phyloP scores from a whole-genome alignment of 2,329 filamentous ascomycete species.

The Stagonosporopsis tanaceti region DNA sequence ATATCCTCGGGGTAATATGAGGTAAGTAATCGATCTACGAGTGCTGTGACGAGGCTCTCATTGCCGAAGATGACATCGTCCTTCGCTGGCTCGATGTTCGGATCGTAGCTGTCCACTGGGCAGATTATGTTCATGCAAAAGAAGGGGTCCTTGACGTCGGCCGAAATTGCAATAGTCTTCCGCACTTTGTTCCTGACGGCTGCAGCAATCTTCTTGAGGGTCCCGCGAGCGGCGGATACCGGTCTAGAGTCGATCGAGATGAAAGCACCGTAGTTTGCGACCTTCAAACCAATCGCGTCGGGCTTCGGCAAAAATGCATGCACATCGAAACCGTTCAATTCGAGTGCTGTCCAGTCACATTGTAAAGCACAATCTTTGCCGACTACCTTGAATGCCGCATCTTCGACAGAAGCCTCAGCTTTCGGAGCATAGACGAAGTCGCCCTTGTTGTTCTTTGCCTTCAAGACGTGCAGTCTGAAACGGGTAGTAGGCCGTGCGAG shows the following conservation, averaged over 20 bases:
- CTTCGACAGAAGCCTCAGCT: constrained; percentile 58
- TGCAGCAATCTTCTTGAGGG: constrained; percentile 65
- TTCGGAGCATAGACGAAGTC: constrained; percentile 71
- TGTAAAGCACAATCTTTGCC: constrained; percentile 64
- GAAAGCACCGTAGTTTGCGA: constrained; percentile 59
- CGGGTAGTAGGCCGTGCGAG: constrained; percentile 70
- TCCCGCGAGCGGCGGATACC: constrained; percentile 63
- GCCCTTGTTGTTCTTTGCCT: constrained; percentile 58
- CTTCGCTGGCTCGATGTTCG: constrained; percentile 75
- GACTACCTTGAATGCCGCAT: constrained; percentile 69
- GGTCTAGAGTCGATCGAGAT: constrained; percentile 75
- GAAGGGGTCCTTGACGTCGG: constrained; percentile 63
- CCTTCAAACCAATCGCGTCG: constrained; percentile 53
- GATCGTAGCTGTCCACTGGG: constrained; percentile 70
- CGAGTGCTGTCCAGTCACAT: constrained; percentile 57
- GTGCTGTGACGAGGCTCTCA: constrained; percentile 55
- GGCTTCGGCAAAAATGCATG: constrained; percentile 66
- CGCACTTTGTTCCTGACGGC: constrained; percentile 63
- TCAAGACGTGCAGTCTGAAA: constrained; percentile 67
- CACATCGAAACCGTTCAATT: constrained; percentile 56
- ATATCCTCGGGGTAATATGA: constrained; percentile 41
- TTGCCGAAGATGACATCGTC: constrained; percentile 74
- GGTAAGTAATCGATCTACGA: constrained; percentile 57
- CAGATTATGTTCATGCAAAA: constrained; percentile 71
- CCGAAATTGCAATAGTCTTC: constrained; percentile 30